phyloP scores from a whole-genome alignment of 2,329 filamentous ascomycete genomes.

The Aspergillus novofumigatus region DNA sequence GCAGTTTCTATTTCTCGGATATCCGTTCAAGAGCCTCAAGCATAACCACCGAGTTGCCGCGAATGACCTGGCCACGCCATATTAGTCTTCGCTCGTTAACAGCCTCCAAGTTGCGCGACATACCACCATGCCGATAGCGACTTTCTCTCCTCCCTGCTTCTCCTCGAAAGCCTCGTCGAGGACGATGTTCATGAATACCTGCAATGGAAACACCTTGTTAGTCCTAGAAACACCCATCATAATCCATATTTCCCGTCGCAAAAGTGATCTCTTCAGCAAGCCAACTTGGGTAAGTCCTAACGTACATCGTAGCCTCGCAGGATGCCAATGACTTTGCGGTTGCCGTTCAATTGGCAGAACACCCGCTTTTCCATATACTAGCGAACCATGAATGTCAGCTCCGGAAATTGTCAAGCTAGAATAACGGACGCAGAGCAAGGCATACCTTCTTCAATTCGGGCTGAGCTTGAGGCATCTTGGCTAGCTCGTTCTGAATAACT shows the following conservation, averaged over 20 bases:
- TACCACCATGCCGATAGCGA: conserved; percentile 87
- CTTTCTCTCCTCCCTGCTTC: conserved; percentile 86
- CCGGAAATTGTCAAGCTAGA: conserved; percentile 2
- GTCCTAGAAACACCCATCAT: conserved; percentile 4
- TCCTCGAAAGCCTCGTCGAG: conserved; percentile 96
- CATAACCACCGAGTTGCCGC: conserved; percentile 98
- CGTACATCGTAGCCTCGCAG: conserved; percentile 93
- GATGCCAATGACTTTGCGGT: conserved; percentile 92
- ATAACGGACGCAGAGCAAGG: conserved; percentile 1
- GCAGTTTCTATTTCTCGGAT: conserved; percentile 35
- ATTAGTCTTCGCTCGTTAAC: conserved; percentile 5
- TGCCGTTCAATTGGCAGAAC: conserved; percentile 96
- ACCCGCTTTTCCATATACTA: conserved; percentile 99
- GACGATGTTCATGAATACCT: conserved; percentile 98
- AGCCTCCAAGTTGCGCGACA: conserved; percentile 24
- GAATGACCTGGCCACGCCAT: conserved; percentile 64
- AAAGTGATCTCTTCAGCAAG: background rate
- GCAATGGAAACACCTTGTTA: background rate
- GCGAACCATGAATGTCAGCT: conserved; percentile 16
- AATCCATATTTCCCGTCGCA: background rate
- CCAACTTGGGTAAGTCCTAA: conserved; percentile 1
- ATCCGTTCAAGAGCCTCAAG: conserved; percentile 60
- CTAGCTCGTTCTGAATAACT: conserved; percentile 18
- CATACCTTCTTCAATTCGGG: conserved; percentile 96
- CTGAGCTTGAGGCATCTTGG: conserved; percentile 94